Evolutionary conservation across 2,329 filamentous ascomycete genomes (phyloP), one percentile per base, ranked within the genome.

Genomic region (Arachnomyces sp.): DNA sequence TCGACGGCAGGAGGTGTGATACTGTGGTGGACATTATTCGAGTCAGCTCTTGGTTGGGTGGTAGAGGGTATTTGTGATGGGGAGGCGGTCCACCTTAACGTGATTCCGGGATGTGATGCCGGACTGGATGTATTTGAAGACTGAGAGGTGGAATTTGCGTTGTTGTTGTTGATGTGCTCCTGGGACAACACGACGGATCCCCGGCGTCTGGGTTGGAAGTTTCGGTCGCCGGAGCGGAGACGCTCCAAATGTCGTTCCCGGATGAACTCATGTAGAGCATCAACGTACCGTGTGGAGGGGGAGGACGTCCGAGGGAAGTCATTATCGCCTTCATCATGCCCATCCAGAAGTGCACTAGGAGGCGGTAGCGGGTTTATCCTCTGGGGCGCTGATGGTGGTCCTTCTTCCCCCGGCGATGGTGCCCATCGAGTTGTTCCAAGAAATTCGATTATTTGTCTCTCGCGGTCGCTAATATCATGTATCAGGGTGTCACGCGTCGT

Each of bases 381-480:
- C 11, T 51, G 44, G 31, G 54, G 49, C 30, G 55, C 52, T 59
- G 62, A 14, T 29, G 36, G 35, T 11, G 29, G 33, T 2, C 45
- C 45, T 36, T 46, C 47, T 38, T 50, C 46, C 40, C 42, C 46
- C 14, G 46, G 38, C 25, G 61, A 57, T n/a, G 5, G 5, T 6
- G 60, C 57, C 58, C 59, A 66, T 31, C 63, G 59, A 31, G 62
- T 60, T 15, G 61, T 58, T 44, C 66, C 65, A 44, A 68, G 45
- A 39, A 65, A 65, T 34, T 68, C 63, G 43, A 68, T 57, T 28
- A 68, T 63, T 40, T 64, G 52, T 39, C 65, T 58, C 48, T 68
- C 66, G 36, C 63, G 57, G 39, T 66, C 61, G 3, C 58, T 62
- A 35, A 67, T 57, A 40, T 63, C 60, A 33, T 63, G 57, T 28